Evolutionary conservation across 2,329 filamentous ascomycete genomes (phyloP).

Genomic region (Fonsecaea monophora): DNA sequence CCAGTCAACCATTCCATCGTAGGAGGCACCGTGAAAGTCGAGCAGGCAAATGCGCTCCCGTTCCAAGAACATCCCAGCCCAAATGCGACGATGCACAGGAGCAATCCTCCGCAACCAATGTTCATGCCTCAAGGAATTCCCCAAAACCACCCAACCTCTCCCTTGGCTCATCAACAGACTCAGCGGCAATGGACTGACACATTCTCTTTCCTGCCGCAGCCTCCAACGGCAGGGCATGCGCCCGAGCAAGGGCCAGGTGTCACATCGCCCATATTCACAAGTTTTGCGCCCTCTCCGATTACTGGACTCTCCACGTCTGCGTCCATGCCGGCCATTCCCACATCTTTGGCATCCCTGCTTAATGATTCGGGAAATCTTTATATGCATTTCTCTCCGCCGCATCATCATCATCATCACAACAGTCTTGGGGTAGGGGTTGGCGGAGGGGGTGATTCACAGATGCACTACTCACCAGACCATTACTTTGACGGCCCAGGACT

Average conservation of each 20-base stretch:
- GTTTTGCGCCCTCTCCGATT: conserved; percentile 17
- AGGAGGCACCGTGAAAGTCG: conserved; percentile 8
- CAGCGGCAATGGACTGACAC: conserved; percentile 25
- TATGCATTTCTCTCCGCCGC: conserved; percentile 30
- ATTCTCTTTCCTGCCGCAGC: conserved; percentile 27
- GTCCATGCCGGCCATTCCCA: conserved; percentile 26
- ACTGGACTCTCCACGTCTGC: conserved; percentile 18
- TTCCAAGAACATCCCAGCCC: conserved; percentile 16
- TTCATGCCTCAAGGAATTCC: conserved; percentile 24
- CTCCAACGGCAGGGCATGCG: conserved; percentile 11
- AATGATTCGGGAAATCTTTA: conserved; percentile 32
- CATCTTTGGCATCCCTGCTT: conserved; percentile 36
- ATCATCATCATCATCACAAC: conserved; percentile 11
- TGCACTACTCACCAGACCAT: conserved; percentile 32
- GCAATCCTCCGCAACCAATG: conserved; percentile 25
- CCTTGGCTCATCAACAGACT: conserved; percentile 17
- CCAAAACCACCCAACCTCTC: conserved; percentile 26
- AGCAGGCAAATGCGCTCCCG: conserved; percentile 8
- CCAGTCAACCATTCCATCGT: conserved; percentile 20
- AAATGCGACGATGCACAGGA: conserved; percentile 9
- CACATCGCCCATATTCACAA: conserved; percentile 25
- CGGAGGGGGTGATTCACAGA: conserved; percentile 24
- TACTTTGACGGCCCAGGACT: conserved; percentile 31
- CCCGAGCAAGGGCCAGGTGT: conserved; percentile 22
- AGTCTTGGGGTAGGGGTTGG: conserved; percentile 1